phyloP scores from a whole-genome alignment of 257 asterid genomes.

The Knoxia roxburghii region DNA sequence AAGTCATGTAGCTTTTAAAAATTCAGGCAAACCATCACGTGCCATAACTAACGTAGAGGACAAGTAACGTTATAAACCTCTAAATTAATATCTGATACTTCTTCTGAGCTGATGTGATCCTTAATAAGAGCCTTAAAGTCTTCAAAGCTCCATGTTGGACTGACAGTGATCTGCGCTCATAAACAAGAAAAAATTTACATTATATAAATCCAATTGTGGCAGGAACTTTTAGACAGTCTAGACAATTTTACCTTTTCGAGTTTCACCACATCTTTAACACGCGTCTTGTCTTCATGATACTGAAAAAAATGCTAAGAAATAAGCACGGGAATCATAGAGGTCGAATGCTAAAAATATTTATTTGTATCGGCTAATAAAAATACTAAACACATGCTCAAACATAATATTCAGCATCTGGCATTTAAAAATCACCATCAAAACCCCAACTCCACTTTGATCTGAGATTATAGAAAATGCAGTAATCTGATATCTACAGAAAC shows the following conservation, averaged over 20 bases:
- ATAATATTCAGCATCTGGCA: neutral
- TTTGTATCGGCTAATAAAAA: no score
- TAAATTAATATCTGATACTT: slow-evolving; percentile 69
- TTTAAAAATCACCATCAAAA: neutral
- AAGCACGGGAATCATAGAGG: neutral
- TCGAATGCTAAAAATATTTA: neutral
- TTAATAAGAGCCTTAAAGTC: slow-evolving; percentile 57
- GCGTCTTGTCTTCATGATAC: slow-evolving; percentile 81
- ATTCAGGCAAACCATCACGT: neutral
- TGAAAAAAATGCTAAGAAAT: slow-evolving; percentile 24
- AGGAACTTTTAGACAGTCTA: slow-evolving; percentile 8
- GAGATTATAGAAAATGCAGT: neutral
- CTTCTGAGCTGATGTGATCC: slow-evolving; percentile 35
- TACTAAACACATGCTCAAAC: no score
- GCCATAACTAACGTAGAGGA: neutral
- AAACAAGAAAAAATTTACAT: slow-evolving; percentile 5
- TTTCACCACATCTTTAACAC: slow-evolving; percentile 70
- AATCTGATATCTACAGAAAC: neutral
- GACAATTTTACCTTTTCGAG: slow-evolving; percentile 51
- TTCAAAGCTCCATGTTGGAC: slow-evolving; percentile 72
- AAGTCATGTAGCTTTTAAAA: no score
- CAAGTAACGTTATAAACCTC: slow-evolving; percentile 40
- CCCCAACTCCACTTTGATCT: neutral
- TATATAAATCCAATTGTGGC: neutral
- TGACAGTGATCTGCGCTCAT: slow-evolving; percentile 43